Evolutionary conservation across 2,329 filamentous ascomycete species (phyloP).

Genomic region (Didymella exigua): DNA sequence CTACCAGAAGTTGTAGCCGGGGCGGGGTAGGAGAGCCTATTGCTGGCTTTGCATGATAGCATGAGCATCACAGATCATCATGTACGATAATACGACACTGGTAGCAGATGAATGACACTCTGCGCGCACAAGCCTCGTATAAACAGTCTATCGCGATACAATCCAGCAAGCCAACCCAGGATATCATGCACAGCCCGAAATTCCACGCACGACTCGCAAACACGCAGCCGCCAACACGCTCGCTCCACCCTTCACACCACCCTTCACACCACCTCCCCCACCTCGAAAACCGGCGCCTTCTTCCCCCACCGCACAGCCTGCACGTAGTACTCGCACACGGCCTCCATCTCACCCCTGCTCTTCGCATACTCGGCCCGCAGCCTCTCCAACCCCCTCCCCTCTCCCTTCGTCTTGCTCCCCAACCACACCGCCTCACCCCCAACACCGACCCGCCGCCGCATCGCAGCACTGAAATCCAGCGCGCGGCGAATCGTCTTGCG

Average conservation of each 20-base stretch:
- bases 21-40: slow-evolving; percentile 8
- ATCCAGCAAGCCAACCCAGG: slow-evolving; percentile 5
- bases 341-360: slow-evolving; percentile 21
- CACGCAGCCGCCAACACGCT: neutral
- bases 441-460: slow-evolving; percentile 25
- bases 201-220: neutral
- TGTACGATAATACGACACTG: slow-evolving; percentile 34
- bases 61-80: slow-evolving; percentile 24
- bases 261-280: slow-evolving; percentile 25
- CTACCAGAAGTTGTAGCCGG: slow-evolving; percentile 84
- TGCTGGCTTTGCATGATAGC: slow-evolving; percentile 28
- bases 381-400: slow-evolving; percentile 12
- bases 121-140: neutral
- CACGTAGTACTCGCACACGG: slow-evolving; percentile 32
- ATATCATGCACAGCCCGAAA: slow-evolving; percentile 6
- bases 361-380: slow-evolving; percentile 24
- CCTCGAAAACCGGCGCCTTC: slow-evolving; percentile 24
- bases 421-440: slow-evolving; percentile 30
- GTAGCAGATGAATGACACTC: slow-evolving; percentile 19
- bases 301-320: slow-evolving; percentile 31
- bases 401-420: neutral
- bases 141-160: neutral
- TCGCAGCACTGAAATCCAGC: slow-evolving; percentile 28
- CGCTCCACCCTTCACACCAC: too few species aligned
- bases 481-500: slow-evolving; percentile 31